Base-by-base conservation (phyloP, 225 moss, liverwort and hornwort species). In the Climacium dendroides region DNA sequence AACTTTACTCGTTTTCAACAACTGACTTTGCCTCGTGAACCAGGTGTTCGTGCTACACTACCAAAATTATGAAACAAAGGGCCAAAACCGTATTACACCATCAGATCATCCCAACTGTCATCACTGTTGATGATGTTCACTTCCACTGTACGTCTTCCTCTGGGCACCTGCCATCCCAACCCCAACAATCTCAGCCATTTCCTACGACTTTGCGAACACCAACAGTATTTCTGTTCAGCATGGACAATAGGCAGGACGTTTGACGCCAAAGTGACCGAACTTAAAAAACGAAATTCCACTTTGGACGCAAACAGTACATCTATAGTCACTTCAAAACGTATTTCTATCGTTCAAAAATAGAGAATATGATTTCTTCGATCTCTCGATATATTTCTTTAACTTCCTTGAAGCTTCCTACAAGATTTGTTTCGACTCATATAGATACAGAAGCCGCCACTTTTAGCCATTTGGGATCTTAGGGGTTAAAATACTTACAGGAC, bases 81-180 rank as follows among this genome's bases (percentile, higher is more conserved):
- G 45, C 15, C 25, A 80, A 37, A 61, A 39, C 39, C 19, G 18
- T 57, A 48, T 87, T 85, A 93, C 65, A 93, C 70, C 60, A 94
- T 90, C 52, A 89, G 66, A 88, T 93, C 93, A 84, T 92, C 94
- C 97, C 95, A 97, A 58, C 92, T 81, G n/a, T 95, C 96, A 14
- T 96, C 96, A 83, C 90, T 92, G 85, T 94, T 95, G 79, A 95
- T 91, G 84, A 97, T 88, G 60, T 93, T 95, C 81, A 98, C 97
- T 71, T 94, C 90, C 39, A 98, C 88, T 28, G 88, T 91, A 84
- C 88, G 83, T 89, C 93, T 93, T 80, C 95, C 96, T 52, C 47
- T 87, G 39, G 98, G 98, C 65, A 98, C 98, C 98, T 96, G 95
- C 83, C 74, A 84, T 78, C 62, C 86, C 84, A 89, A 59, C n/a